phyloP scores from a whole-genome alignment of 257 asterid genomes.

The Rubia yunnanensis region DNA sequence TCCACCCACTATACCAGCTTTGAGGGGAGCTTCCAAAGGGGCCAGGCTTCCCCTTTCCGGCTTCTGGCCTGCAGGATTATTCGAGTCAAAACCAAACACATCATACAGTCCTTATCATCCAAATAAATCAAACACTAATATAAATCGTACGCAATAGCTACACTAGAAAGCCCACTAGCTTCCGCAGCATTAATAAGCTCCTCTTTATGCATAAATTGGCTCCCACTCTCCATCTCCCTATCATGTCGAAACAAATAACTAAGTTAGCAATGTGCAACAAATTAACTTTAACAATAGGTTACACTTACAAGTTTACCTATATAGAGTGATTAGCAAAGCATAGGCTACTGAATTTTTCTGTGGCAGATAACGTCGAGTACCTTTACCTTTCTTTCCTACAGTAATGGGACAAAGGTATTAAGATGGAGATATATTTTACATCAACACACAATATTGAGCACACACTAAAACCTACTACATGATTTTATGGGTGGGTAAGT shows the following conservation, averaged over 20 bases:
- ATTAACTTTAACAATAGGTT: background rate
- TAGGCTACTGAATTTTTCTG: slow-evolving; percentile 93
- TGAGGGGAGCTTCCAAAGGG: slow-evolving; percentile 69
- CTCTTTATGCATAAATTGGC: slow-evolving; percentile 68
- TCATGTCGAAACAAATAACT: slow-evolving; percentile 1
- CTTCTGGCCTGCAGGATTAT: slow-evolving; percentile 55
- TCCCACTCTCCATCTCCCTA: slow-evolving; percentile 55
- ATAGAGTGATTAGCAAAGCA: slow-evolving; percentile 74
- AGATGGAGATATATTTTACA: background rate
- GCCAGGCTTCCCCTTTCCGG: slow-evolving; percentile 73
- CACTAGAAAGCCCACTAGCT: slow-evolving; percentile 92
- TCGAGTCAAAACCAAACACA: background rate
- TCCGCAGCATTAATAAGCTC: slow-evolving; percentile 87
- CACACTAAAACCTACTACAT: background rate
- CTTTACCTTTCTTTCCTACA: slow-evolving; percentile 56
- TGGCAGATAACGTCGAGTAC: slow-evolving; percentile 61
- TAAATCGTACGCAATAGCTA: slow-evolving; percentile 49
- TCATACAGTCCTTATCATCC: background rate
- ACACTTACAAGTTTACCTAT: slow-evolving; percentile 41
- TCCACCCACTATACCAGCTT: slow-evolving; percentile 99
- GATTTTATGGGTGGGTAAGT: background rate
- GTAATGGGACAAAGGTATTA: slow-evolving; percentile 1
- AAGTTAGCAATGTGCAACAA: background rate
- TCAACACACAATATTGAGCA: background rate
- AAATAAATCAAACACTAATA: background rate